These are phyloP conservation scores for Tremella fuciformis DNA, from an alignment of 768 basidiomycete genomes.

Conservation along the genomic window DNA sequence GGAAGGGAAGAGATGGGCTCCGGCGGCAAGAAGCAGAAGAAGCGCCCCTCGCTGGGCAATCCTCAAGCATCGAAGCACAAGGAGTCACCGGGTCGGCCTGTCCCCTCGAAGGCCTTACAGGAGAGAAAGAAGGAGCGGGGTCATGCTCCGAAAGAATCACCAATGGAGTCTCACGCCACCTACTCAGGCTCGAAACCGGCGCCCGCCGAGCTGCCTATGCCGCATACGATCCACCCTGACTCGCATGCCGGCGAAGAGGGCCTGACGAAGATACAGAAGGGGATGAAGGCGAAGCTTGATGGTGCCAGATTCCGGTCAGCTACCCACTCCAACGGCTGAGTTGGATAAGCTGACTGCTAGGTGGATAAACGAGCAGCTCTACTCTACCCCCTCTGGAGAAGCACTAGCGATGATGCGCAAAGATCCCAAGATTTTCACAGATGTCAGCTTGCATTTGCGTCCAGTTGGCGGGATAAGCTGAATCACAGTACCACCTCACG, in stretches of 20 bases:
- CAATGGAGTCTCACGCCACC: no score
- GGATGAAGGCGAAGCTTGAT: constrained; percentile 73
- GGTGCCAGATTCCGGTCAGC: constrained; percentile 82
- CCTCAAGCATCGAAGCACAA: not conserved
- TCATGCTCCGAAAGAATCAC: no score
- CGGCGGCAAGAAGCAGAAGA: constrained; percentile 19
- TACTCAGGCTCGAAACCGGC: constrained; percentile 7
- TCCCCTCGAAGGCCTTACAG: no score
- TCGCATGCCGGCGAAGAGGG: constrained; percentile 25
- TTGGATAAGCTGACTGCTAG: constrained; percentile 53
- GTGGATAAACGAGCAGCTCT: constrained; percentile 86
- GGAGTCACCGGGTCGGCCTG: no score
- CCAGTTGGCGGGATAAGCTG: not conserved
- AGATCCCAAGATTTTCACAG: constrained; percentile 75
- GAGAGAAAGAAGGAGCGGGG: no score
- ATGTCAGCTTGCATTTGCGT: constrained; percentile 58
- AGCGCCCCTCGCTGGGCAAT: not conserved
- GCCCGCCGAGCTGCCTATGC: constrained; percentile 32
- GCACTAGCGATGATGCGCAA: constrained; percentile 79
- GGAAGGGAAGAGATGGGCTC: constrained; percentile 30
- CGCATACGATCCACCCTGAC: constrained; percentile 13
- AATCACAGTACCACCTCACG: constrained; percentile 76
- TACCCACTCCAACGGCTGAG: not conserved
- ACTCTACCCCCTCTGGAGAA: constrained; percentile 74
- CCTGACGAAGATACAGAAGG: constrained; percentile 71